phyloP scores from a whole-genome alignment of 2,329 filamentous ascomycete genomes.

The Hymenoscyphus scutula region DNA sequence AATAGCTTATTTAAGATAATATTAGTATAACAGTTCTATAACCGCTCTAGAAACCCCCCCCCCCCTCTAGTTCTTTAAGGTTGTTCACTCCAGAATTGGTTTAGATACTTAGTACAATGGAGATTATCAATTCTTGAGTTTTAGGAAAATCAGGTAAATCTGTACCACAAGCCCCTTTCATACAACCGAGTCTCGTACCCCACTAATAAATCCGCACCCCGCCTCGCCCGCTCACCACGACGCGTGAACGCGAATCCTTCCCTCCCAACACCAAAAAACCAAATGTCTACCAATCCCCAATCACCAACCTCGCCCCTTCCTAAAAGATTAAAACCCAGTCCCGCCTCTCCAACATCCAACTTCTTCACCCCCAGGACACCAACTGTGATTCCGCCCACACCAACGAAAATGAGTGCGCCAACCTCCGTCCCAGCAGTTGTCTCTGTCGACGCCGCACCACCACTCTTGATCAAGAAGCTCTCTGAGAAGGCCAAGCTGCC shows the following conservation, averaged over 20 bases:
- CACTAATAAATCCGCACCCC: neutral
- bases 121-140: too few species aligned
- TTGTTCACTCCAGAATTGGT: too few species aligned
- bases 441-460: constrained; percentile 23
- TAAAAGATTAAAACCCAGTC: constrained; percentile 33
- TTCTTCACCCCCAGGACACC: neutral
- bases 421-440: constrained; percentile 22
- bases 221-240: neutral
- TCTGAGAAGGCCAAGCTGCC: constrained; percentile 75
- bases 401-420: constrained; percentile 13
- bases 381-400: constrained; percentile 1
- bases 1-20: too few species aligned
- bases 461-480: constrained; percentile 73
- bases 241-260: constrained; percentile 1
- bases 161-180: too few species aligned
- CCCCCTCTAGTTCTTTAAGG: too few species aligned
- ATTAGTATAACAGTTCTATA: too few species aligned
- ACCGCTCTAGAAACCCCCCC: too few species aligned
- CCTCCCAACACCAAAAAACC: constrained; percentile 19
- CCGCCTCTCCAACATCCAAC: constrained; percentile 10
- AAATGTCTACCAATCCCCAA: constrained; percentile 25
- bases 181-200: too few species aligned
- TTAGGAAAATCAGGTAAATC: too few species aligned
- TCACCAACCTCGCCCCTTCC: constrained; percentile 32
- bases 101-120: too few species aligned